A percentile compares a stretch with the other conserved stretches of the same genome.
These are phyloP conservation scores for Kazachstania kunashirensis DNA, from an alignment of 805 yeast genomes.

Conservation along the genomic window DNA sequence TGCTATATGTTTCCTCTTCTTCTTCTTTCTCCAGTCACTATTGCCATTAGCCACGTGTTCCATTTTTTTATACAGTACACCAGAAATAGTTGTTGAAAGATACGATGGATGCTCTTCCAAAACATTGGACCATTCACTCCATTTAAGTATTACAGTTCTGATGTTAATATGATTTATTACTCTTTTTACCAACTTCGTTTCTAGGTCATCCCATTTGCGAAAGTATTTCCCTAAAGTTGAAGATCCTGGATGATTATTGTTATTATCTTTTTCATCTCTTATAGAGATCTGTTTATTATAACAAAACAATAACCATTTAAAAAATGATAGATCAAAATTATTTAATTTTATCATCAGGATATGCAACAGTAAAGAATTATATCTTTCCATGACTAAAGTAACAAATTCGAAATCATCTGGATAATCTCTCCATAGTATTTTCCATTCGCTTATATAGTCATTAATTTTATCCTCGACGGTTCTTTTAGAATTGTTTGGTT, in stretches of 20 bases:
- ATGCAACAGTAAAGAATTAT: constrained; percentile 10
- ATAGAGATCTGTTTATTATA: constrained; percentile 1
- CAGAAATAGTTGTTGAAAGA: constrained; percentile 4
- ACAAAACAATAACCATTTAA: constrained; percentile 9
- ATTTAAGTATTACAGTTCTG: constrained; percentile 7
- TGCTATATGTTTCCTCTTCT: constrained; percentile 10
- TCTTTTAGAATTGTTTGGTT: constrained; percentile 48
- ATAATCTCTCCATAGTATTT: constrained; percentile 13
- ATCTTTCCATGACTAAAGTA: constrained; percentile 9
- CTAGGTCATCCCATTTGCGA: constrained; percentile 11
- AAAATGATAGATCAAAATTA: constrained; percentile 13
- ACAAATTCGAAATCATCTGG: constrained; percentile 9
- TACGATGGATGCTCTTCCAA: constrained; percentile 9
- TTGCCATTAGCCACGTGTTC: background rate
- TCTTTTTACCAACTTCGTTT: constrained; percentile 9
- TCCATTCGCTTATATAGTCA: constrained; percentile 9
- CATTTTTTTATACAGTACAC: background rate
- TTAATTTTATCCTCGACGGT: constrained; percentile 8
- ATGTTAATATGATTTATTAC: constrained; percentile 9
- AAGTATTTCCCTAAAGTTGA: constrained; percentile 4
- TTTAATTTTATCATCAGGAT: constrained; percentile 11
- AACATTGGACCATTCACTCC: constrained; percentile 13
- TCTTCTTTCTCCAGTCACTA: constrained; percentile 16
- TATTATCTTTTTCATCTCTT: background rate
- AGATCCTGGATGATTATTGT: background rate